phyloP scores from a whole-genome alignment of 257 asterid species.

The Buddleja alternifolia region DNA sequence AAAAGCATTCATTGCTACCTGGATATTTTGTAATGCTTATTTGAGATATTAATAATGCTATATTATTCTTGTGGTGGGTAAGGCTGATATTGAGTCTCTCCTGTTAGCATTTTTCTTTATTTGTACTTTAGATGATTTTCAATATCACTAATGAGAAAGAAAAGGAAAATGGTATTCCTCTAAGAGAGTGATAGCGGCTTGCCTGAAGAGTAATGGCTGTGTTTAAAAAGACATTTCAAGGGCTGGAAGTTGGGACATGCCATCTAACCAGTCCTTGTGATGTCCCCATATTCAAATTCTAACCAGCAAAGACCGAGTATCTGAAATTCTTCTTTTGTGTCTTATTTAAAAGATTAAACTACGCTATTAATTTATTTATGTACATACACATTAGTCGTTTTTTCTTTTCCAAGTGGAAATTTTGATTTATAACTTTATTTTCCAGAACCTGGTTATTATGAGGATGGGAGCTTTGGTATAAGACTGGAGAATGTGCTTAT shows the following conservation, averaged over 20 bases:
- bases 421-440: slow-evolving; percentile 25
- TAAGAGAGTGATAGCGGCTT: neutral
- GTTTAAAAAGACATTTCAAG: too few species aligned
- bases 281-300: neutral
- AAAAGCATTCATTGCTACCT: neutral
- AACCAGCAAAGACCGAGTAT: neutral
- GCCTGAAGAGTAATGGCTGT: neutral
- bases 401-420: slow-evolving; percentile 19
- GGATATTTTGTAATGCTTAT: neutral
- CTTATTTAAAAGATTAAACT: neutral
- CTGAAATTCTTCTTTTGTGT: neutral
- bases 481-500: slow-evolving; percentile 94
- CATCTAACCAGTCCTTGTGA: too few species aligned
- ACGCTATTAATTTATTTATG: neutral
- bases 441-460: slow-evolving; percentile 97
- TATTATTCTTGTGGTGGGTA: too few species aligned
- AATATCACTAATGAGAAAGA: neutral
- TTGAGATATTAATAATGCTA: too few species aligned
- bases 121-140: neutral
- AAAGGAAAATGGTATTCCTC: slow-evolving; percentile 5
- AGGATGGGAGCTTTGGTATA: slow-evolving; percentile 94
- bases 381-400: neutral
- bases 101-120: neutral
- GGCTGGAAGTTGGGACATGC: too few species aligned
- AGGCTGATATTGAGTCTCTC: neutral